Evolutionary conservation across 2,329 filamentous ascomycete species (phyloP).

Genomic region (Hymenoscyphus linearis): DNA sequence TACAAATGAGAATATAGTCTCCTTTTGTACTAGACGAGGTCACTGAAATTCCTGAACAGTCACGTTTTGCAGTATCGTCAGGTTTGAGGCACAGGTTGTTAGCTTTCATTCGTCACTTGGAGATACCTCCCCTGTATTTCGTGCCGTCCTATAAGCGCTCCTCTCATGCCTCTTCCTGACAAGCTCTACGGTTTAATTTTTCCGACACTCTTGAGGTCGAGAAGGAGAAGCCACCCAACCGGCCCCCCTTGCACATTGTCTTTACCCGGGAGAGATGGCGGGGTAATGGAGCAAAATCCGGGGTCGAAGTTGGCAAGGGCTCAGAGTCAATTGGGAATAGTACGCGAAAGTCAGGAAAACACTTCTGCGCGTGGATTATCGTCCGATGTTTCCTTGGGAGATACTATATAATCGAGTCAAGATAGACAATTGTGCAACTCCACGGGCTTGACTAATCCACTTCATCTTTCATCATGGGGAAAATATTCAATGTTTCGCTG

Average conservation of each 20-base stretch:
- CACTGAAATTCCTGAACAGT: neutral
- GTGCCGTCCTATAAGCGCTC: slow-evolving; percentile 1
- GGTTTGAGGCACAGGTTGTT: neutral
- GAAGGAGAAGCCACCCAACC: neutral
- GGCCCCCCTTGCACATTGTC: neutral
- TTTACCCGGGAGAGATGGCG: slow-evolving; percentile 1
- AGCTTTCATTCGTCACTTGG: neutral
- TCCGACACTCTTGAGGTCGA: slow-evolving; percentile 2
- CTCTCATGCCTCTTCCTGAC: neutral
- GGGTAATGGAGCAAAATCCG: slow-evolving; percentile 3
- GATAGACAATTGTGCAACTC: neutral
- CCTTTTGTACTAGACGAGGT: neutral
- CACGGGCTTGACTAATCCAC: neutral
- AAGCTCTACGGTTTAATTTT: slow-evolving; percentile 8
- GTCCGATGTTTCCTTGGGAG: neutral
- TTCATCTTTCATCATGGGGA: slow-evolving; percentile 32
- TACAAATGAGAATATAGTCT: neutral
- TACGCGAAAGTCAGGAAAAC: neutral
- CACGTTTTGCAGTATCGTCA: neutral
- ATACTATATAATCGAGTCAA: neutral
- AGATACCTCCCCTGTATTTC: neutral
- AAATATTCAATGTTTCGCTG: slow-evolving; percentile 38
- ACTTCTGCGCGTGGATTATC: neutral
- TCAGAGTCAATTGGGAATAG: neutral
- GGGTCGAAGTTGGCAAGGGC: neutral